phyloP scores from a whole-genome alignment of 1,284 basidiomycete genomes.

The Ustilago trichophora region DNA sequence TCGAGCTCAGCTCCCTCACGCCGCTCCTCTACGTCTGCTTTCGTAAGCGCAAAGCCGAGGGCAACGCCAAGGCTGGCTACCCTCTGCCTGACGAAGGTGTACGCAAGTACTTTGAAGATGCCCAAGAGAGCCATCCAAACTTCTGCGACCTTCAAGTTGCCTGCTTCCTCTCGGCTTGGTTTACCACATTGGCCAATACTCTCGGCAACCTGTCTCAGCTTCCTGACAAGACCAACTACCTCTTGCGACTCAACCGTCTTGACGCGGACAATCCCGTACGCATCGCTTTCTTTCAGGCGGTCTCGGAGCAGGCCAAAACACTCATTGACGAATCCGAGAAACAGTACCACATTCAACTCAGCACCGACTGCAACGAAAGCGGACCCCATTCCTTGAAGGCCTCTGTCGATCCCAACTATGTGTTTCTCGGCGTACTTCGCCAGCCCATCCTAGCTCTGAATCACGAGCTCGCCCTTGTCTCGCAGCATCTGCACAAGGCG shows the following conservation, averaged over 20 bases:
- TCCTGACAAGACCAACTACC: neutral
- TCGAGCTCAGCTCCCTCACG: constrained; percentile 3
- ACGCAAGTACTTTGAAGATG: neutral
- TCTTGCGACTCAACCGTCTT: constrained; percentile 1
- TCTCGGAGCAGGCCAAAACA: too few species aligned
- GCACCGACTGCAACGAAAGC: too few species aligned
- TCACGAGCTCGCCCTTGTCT: neutral
- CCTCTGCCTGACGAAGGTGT: too few species aligned
- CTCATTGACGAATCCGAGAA: too few species aligned
- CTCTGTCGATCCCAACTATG: neutral
- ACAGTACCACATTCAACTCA: too few species aligned
- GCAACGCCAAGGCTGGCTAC: neutral
- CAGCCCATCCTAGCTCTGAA: neutral
- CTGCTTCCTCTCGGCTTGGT: constrained; percentile 6
- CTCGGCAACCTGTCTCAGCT: too few species aligned
- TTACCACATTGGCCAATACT: neutral
- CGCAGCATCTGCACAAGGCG: neutral
- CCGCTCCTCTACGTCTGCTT: too few species aligned
- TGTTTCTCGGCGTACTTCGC: neutral
- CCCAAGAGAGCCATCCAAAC: neutral
- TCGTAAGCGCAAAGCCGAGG: neutral
- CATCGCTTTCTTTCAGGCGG: neutral
- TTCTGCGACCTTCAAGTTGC: neutral
- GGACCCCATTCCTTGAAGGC: too few species aligned
- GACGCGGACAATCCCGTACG: neutral